Base-by-base conservation (phyloP, 1,284 basidiomycete genomes). In the Ceratorhiza oryzae-sativae region DNA sequence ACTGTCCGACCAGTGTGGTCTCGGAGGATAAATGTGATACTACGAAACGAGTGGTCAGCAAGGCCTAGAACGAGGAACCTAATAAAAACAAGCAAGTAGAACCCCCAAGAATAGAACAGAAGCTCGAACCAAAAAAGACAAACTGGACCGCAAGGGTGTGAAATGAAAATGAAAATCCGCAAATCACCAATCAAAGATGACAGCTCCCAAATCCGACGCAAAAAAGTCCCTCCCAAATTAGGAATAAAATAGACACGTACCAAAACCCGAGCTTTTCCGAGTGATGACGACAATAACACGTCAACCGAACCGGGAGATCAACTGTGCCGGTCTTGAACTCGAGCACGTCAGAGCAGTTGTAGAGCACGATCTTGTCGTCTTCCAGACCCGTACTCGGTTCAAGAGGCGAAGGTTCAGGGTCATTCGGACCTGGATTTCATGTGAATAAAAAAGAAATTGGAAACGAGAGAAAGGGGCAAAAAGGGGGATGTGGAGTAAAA, bases 211-310 rank as follows among this genome's bases (percentile, higher is more conserved):
- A 45, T 45, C 42, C 42, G 42, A 13, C 36, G 13, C 36, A 39
- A 39, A 39, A 39, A n/a, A n/a, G n/a, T n/a, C n/a, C n/a, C n/a
- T n/a, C 46, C 18, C 46, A 49, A 49, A 39, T 13, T 39, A 1
- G 6, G n/a, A 1, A 53, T 23, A 46, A 32, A 61, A 45, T 30
- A 45, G 63, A 46, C 1, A 78, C 83, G 76, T 70, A 84, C 84
- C 79, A 82, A 82, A 99, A 99, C 0, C 97, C 97, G 58, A 92
- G 85, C 83, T 98, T 98, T 82, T 99, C 97, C 74, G 94, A 90
- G 82, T 99, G 97, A 83, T 99, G 97, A 63, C 97, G 91, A 78
- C 97, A 99, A 81, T 99, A 99, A 82, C 97, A 99, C 6, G 97
- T 98, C 75, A 99, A 95, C 58, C 97, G 89, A 59, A 98, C 90